Base-by-base conservation (phyloP, 371 early-diverging fungal genomes). In the Rhizopus delemar region DNA sequence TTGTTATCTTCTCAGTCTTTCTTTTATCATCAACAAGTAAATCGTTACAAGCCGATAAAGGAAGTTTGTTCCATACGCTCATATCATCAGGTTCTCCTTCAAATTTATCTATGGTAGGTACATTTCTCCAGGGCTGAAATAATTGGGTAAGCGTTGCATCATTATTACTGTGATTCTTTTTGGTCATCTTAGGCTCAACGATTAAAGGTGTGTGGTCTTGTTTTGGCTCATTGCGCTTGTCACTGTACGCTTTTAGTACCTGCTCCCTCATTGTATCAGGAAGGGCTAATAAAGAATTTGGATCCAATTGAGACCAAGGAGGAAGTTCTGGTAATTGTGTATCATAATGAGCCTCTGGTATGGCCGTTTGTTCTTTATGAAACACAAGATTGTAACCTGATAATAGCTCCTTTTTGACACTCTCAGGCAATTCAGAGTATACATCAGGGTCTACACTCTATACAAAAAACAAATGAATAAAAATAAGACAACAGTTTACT, bases 231-330 rank as follows among this genome's bases (percentile, higher is more conserved):
- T 22, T 39, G 11, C 33, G 35, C 41, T 53, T 22, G 16, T 51
- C 22, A 22, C 72, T 71, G 46, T 85, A 82, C 12, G 52, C 64
- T n/a, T 68, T 51, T 29, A 83, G 46, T 0, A 82, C 60, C 45
- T 75, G 69, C 35, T 74, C 63, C 6, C 76, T 71, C 64, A 68
- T 69, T 0, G 66, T 53, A 0, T 71, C 68, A 3, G 83, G 81
- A 46, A 83, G 56, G 3, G 78, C 77, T 9, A 77, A 52, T 3
- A 84, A 63, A 1, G 70, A 69, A 0, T 34, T 41, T 3, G 81
- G 84, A 55, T 83, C 80, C 2, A 82, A 43, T 41, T 80, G 82
- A 4, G 83, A 82, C 84, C 84, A 80, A 0, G 82, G 76, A 0
- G 79, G 81, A n/a, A 86, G 48, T 1, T 69, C 69, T 31, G 70